Evolutionary conservation across 2,329 filamentous ascomycete genomes (phyloP).

Genomic region (Phialocephala sp.): DNA sequence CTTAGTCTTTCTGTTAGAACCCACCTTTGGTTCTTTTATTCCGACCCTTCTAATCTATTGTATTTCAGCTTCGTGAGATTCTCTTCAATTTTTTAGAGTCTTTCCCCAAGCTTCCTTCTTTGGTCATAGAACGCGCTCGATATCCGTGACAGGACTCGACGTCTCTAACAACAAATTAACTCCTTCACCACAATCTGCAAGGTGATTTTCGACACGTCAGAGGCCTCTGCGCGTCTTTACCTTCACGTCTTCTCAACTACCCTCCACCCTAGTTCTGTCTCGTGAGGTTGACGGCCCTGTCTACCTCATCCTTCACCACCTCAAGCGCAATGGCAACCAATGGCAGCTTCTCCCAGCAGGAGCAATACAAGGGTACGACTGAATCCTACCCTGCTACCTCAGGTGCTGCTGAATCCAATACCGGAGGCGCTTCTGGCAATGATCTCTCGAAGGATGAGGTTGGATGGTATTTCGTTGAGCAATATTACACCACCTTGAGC

Average conservation of each 20-base stretch:
- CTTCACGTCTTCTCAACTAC: conserved; percentile 15
- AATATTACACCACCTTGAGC: conserved; percentile 98
- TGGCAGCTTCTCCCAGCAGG: conserved; percentile 44
- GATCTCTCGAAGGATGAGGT: conserved; percentile 86
- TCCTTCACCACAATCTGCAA: conserved; percentile 8
- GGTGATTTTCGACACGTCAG: conserved; percentile 9
- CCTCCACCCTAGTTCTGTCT: conserved; percentile 23
- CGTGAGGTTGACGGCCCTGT: conserved; percentile 33
- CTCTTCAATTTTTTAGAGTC: conserved; percentile 27
- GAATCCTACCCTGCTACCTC: conserved; percentile 44
- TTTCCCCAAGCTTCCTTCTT: conserved; percentile 24
- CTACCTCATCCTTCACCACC: conserved; percentile 30
- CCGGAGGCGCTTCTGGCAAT: conserved; percentile 47
- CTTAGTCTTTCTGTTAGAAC: conserved; percentile 31
- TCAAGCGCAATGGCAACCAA: conserved; percentile 43
- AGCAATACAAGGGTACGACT: conserved; percentile 42
- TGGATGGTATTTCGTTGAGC: conserved; percentile 99
- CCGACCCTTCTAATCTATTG: conserved; percentile 37
- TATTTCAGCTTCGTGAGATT: conserved; percentile 31
- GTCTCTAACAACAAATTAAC: conserved; percentile 21
- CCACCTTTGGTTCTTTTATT: conserved; percentile 33
- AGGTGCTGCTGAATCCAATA: conserved; percentile 37
- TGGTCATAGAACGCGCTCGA: conserved; percentile 35
- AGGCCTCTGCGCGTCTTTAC: conserved; percentile 28
- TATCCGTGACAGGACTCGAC: conserved; percentile 41